These are phyloP conservation scores for Cutaneotrichosporon mucoides DNA, from an alignment of 1,284 basidiomycete species.

Conservation along the genomic window DNA sequence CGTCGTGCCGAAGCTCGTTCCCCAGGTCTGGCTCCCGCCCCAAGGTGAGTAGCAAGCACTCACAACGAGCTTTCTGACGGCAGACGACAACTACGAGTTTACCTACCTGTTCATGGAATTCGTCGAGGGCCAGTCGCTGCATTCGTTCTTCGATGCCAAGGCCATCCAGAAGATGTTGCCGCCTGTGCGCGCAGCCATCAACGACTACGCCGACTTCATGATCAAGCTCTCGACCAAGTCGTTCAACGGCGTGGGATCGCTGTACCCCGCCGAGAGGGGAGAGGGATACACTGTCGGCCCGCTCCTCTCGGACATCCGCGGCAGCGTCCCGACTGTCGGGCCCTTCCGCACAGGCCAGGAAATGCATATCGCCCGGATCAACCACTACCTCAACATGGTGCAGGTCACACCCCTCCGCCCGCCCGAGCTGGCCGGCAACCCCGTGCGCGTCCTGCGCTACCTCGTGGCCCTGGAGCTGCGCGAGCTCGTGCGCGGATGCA, in stretches of 20 bases:
- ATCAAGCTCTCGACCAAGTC: constrained; percentile 1
- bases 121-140: constrained; percentile 6
- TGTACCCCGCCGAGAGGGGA: background rate
- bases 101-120: constrained; percentile 3
- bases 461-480: constrained; percentile 4
- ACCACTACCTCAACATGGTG: constrained; percentile 6
- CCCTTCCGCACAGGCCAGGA: constrained; percentile 6
- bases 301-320: background rate
- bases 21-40: background rate
- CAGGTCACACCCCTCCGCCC: constrained; percentile 1
- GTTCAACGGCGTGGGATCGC: background rate
- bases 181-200: background rate
- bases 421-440: constrained; percentile 3
- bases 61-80: background rate
- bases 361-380: background rate
- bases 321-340: constrained; percentile 2
- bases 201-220: constrained; percentile 6
- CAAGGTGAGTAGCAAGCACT: background rate
- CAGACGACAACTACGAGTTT: background rate
- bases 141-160: constrained; percentile 1
- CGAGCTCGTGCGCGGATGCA: background rate
- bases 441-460: constrained; percentile 2
- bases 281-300: background rate
- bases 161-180: background rate
- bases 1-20: background rate